phyloP scores from a whole-genome alignment of 208 protist genomes.

The Acanthamoeba sp. region DNA sequence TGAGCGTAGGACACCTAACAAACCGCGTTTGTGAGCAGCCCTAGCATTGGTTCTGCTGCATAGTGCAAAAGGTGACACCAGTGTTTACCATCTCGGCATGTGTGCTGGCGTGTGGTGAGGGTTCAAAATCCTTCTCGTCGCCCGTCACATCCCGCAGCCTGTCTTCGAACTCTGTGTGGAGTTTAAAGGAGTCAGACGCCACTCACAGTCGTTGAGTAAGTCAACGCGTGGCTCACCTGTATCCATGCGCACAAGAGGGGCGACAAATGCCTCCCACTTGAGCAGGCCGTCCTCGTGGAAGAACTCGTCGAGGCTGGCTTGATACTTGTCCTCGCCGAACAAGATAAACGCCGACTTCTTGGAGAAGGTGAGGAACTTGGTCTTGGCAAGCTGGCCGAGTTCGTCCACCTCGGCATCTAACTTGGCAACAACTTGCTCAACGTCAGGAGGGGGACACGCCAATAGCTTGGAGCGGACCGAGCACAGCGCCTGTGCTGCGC shows the following conservation, averaged over 20 bases:
- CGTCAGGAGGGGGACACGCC: not conserved
- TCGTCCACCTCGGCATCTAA: conserved; percentile 1
- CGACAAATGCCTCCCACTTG: conserved; percentile 19
- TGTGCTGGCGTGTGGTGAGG: not conserved
- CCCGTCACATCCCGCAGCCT: not conserved
- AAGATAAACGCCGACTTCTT: conserved; percentile 42
- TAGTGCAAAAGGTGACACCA: not conserved
- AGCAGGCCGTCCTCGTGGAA: not conserved
- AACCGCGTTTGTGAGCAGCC: too few relatives aligned
- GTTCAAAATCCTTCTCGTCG: conserved; percentile 42
- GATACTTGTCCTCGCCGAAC: not conserved
- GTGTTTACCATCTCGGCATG: not conserved
- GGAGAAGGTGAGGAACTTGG: conserved; percentile 29
- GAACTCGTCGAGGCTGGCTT: not conserved
- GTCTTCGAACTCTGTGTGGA: conserved; percentile 5
- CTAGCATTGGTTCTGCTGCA: too few relatives aligned
- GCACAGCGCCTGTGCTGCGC: conserved; percentile 22
- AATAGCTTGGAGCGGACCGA: not conserved
- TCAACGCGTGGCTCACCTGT: not conserved
- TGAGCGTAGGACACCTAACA: conserved; percentile 10
- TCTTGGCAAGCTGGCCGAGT: not conserved
- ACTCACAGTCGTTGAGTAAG: not conserved
- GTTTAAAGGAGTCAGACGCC: not conserved
- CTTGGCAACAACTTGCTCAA: not conserved
- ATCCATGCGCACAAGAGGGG: not conserved